Evolutionary conservation across 306 rosid species (phyloP).

Genomic region (Quercus engelmannii): DNA sequence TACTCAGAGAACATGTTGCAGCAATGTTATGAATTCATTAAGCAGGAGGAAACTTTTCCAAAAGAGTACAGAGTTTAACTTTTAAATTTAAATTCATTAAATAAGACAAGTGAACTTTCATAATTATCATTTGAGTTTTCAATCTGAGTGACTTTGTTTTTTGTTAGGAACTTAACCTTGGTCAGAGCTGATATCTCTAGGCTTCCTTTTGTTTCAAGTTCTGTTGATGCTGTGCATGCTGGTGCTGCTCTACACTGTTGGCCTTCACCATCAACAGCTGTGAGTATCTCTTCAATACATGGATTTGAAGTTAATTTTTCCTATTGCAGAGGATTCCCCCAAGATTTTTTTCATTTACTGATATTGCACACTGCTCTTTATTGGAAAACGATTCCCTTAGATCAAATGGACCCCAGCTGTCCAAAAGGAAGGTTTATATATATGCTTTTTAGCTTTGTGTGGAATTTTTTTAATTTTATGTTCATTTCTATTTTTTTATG

Average conservation of each 20-base stretch:
- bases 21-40: conserved; percentile 73
- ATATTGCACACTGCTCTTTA: neutral
- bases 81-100: conserved; percentile 11
- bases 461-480: neutral
- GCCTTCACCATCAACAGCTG: conserved; percentile 92
- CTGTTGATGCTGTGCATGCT: conserved; percentile 89
- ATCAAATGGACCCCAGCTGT: neutral
- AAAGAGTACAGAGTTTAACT: conserved; percentile 51
- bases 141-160: conserved; percentile 15
- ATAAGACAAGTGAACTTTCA: neutral
- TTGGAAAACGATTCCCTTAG: neutral
- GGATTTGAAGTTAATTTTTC: conserved; percentile 15
- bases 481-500: neutral
- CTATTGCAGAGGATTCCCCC: conserved; percentile 9
- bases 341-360: neutral
- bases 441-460: neutral
- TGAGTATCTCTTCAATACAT: conserved; percentile 37
- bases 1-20: conserved; percentile 92
- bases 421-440: neutral
- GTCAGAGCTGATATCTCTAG: conserved; percentile 91
- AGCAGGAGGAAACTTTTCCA: conserved; percentile 79
- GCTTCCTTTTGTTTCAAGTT: conserved; percentile 85
- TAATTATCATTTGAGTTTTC: neutral
- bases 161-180: conserved; percentile 57
- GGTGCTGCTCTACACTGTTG: conserved; percentile 97